Base-by-base conservation (phyloP, 1,139 yeast genomes). In the Pichia cactophila region DNA sequence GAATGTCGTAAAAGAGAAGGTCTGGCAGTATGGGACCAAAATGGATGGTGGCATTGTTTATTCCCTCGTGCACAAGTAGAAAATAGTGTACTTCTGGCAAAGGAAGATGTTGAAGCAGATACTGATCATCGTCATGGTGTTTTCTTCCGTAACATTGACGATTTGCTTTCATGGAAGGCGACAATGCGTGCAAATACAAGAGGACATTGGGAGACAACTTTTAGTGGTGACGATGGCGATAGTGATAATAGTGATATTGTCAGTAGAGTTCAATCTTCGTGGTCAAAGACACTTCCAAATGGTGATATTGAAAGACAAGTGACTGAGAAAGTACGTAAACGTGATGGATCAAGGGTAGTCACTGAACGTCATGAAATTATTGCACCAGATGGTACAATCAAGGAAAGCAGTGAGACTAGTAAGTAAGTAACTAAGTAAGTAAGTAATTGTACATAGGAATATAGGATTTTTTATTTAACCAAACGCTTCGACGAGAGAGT, bases 1-100 rank as follows among this genome's bases (percentile, higher is more conserved):
- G 74, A 77, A 42, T 89, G 97, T 64, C 60, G 75, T 59, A 76
- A 76, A 33, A 70, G 75, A 44, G 68, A 79, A 5, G 97, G 97
- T 1, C 70, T 75, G 17, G 77, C 87, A 1, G 80, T 81, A 9
- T 89, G 96, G 95, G 92, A 86, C 59, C 69, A 78, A 20, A 70
- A 75, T 42, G 96, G 96, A 0, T 76, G 80, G 64, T 89, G 96
- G 96, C 75, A 89, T 60, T 89, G 97, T 66, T 69, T 89, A 49
- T 85, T 89, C 67, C 95, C 95, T 31, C 73, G 74, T 51, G 63
- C 74, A 3, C 46, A 68, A 36, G 71, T 81, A 23, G 64, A 65
- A 1, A 45, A 44, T 33, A 48, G 43, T 26, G 33, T n/a, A 11
- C 35, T 52, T 16, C 31, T 49, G 17, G 41, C 51, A 2, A 45